These are phyloP conservation scores for Kwoniella europaea DNA, from an alignment of 768 basidiomycete species.

Conservation along the genomic window DNA sequence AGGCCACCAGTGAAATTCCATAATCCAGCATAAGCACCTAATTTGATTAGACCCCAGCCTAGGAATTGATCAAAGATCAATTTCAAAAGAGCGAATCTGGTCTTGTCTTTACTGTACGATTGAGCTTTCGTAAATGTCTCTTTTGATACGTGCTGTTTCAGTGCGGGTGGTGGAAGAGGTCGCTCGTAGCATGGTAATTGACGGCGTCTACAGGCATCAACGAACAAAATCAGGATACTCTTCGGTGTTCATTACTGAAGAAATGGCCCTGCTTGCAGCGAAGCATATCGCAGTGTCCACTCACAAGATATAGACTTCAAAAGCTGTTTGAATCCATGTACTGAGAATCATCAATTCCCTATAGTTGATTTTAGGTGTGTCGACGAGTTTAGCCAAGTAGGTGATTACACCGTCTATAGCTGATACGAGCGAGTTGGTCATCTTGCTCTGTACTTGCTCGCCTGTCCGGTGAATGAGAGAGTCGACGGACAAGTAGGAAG, in stretches of 20 bases:
- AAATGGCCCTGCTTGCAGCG: no score
- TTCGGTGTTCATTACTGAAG: no score
- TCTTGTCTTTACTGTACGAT: constrained; percentile 87
- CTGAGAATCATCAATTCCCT: constrained; percentile 77
- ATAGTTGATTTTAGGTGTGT: constrained; percentile 65
- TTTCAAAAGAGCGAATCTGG: constrained; percentile 75
- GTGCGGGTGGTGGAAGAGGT: constrained; percentile 70
- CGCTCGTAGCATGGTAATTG: constrained; percentile 87
- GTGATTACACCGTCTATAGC: constrained; percentile 27
- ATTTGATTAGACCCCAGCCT: constrained; percentile 73
- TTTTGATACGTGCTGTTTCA: constrained; percentile 70
- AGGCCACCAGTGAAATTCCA: constrained; percentile 71
- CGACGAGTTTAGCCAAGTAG: constrained; percentile 30
- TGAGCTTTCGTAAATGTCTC: constrained; percentile 88
- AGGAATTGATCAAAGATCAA: constrained; percentile 74
- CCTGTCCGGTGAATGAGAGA: no score
- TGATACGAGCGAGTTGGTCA: constrained; percentile 24
- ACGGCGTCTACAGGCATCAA: constrained; percentile 62
- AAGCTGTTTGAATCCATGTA: constrained; percentile 77
- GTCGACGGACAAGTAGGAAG: no score
- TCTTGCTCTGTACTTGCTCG: neutral
- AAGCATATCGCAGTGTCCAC: constrained; percentile 51
- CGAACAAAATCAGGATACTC: neutral
- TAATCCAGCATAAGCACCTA: constrained; percentile 79
- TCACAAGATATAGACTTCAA: constrained; percentile 85